Base-by-base conservation (phyloP, 331 rosid species). In the Arachis monticola region DNA sequence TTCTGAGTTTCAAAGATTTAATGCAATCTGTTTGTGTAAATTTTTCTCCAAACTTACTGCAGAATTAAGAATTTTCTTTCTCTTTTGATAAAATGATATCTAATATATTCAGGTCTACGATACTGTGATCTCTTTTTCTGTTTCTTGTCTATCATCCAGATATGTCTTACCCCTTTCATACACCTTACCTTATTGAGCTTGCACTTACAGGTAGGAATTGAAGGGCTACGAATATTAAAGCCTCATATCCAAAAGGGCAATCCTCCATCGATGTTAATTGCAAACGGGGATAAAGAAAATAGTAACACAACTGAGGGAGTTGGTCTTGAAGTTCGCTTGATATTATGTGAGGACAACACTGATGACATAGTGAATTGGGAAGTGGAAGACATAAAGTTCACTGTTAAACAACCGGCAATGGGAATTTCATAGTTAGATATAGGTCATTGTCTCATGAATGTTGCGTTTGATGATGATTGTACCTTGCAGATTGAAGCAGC, bases 311-410 rank as follows among this genome's bases (percentile, higher is more conserved):
- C 69, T 44, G 96, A 84, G 55, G 97, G 98, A 46, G 78, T 93
- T 83, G 87, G 87, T 77, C 84, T 93, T 71, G 98, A 88, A 86
- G 82, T 82, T 82, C 86, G 84, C 63, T 60, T 89, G 77, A 82
- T 89, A 81, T 78, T 79, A 72, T 63, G 86, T 50, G 96, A 88
- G 85, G 87, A 89, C 70, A 68, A 63, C 38, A 79, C 59, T 40
- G 91, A 84, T 75, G 90, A 89, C 78, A 84, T 80, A 76, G 86
- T 47, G 55, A 87, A 84, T 55, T 93, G 97, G 96, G 80, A 79
- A 69, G 88, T 91, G 87, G 97, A 91, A 84, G 90, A 84, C 80
- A 82, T 93, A 84, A 93, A 93, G 72, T 88, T 91, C 82, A 87
- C 90, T 40, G 93, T 91, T 60, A 67, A 82, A 78, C 91, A 91